Evolutionary conservation across 768 basidiomycete species (phyloP), one percentile per base, ranked within the genome.

Genomic region (Suillus paluster): DNA sequence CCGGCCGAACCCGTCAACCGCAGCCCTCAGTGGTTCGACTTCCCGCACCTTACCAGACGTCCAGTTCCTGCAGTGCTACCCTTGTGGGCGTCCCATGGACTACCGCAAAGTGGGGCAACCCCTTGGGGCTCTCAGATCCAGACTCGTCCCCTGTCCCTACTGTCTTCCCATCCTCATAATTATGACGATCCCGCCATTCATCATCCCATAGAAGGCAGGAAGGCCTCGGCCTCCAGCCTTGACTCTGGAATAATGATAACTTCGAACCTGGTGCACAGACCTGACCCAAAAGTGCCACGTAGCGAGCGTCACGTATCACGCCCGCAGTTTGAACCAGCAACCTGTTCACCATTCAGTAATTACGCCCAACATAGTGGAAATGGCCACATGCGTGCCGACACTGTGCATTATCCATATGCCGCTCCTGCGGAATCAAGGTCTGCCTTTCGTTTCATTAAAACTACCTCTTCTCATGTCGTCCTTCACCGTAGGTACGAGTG

Each of bases 1-100:
- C 66, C 55, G 17, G n/a, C 57, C 8, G 64, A 66, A 25, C 60
- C 66, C 8, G 56, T 65, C 15, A 61, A 61, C 10, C 36, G 30
- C 19, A 63, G 60, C 38, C 64, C 67, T 48, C 66, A 71, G 41
- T 76, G 69, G 15, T 73, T 68, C 19, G 73, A 75, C 33, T 58
- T 68, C 41, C 42, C 73, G 33, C 73, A 75, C 36, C 58, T 59
- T 23, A 75, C 75, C 5, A 70, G 63, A 60, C 70, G 64, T 52
- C 68, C 75, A 38, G 66, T 70, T 38, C 71, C 74, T 8, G 63
- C 63, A 19, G 64, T 62, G 41, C 67, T 70, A 42, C 64, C 70
- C 3, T 21, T 65, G 36, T 59, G 58, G 58, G 38, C 23, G 1
- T 38, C 53, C 15, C 34, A 23, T 25, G 53, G 23, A 36, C 21